Evolutionary conservation across 176 grass and related monocot species (phyloP).

Genomic region (Calamus simplicifolius): DNA sequence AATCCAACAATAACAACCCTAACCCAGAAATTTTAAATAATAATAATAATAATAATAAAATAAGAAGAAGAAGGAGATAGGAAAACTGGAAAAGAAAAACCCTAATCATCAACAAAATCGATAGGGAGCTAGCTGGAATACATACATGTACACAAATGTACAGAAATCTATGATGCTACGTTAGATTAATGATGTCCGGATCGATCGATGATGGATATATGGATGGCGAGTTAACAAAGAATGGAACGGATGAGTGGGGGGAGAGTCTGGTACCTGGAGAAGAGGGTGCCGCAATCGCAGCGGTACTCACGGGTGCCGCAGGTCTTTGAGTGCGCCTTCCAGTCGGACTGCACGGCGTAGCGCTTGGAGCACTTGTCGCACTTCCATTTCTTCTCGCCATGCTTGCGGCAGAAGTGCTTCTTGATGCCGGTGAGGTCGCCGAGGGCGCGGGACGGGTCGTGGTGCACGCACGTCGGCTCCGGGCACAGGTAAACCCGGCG

Average conservation of each 20-base stretch:
- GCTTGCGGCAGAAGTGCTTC: slow-evolving; percentile 99
- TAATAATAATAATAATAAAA: not conserved
- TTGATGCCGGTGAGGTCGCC: slow-evolving; percentile 98
- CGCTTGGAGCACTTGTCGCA: slow-evolving; percentile 98
- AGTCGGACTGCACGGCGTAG: slow-evolving; percentile 97
- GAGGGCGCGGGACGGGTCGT: slow-evolving; percentile 80
- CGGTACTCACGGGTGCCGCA: slow-evolving; percentile 97
- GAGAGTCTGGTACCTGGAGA: slow-evolving; percentile 53
- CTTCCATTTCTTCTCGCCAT: slow-evolving; percentile 99
- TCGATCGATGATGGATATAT: not conserved
- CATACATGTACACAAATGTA: slow-evolving; percentile 13
- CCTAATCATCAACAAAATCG: slow-evolving; percentile 13
- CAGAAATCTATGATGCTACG: slow-evolving; percentile 43
- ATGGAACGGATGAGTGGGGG: not conserved
- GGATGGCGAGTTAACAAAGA: too few species aligned
- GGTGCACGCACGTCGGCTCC: slow-evolving; percentile 89
- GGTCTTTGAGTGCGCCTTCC: slow-evolving; percentile 98
- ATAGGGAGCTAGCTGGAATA: not conserved
- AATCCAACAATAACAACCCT: slow-evolving; percentile 33
- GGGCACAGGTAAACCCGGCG: slow-evolving; percentile 95
- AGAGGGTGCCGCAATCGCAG: slow-evolving; percentile 97
- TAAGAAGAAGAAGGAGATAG: not conserved
- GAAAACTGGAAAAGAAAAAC: not conserved
- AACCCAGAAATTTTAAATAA: not conserved
- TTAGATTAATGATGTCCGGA: slow-evolving; percentile 37